These are phyloP conservation scores for Aureobasidium musti DNA, from an alignment of 2,329 filamentous ascomycete genomes.

Conservation along the genomic window DNA sequence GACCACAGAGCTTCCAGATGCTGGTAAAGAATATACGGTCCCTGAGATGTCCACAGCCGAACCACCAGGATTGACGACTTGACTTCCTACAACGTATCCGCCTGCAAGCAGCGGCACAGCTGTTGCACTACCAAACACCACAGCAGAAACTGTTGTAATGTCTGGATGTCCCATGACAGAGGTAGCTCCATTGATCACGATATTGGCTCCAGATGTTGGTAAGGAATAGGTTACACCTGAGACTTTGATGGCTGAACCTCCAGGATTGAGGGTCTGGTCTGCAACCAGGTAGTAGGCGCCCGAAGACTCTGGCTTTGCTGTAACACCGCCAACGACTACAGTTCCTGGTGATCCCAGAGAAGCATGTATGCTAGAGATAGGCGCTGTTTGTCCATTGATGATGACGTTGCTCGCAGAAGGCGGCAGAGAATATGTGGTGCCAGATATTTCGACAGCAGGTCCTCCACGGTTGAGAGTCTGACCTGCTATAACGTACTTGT, in stretches of 20 bases:
- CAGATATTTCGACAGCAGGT: background rate
- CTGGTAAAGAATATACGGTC: constrained; percentile 5
- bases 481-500: background rate
- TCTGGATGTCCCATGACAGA: background rate
- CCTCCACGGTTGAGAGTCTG: background rate
- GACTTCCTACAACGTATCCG: constrained; percentile 3
- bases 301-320: constrained; percentile 13
- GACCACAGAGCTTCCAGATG: constrained; percentile 1
- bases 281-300: constrained; percentile 7
- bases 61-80: constrained; percentile 10
- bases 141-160: background rate
- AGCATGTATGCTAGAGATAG: background rate
- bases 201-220: background rate
- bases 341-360: background rate
- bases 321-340: background rate
- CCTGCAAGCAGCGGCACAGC: background rate
- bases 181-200: background rate
- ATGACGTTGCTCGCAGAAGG: background rate
- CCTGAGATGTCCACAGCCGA: background rate
- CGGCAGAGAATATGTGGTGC: background rate
- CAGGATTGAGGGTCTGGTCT: background rate
- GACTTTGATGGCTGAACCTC: background rate
- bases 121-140: constrained; percentile 7
- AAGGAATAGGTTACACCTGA: constrained; percentile 5
- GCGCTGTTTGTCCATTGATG: background rate